These are phyloP conservation scores for Oryza glumipatula DNA, from an alignment of 176 grass and related monocot species.

Conservation along the genomic window DNA sequence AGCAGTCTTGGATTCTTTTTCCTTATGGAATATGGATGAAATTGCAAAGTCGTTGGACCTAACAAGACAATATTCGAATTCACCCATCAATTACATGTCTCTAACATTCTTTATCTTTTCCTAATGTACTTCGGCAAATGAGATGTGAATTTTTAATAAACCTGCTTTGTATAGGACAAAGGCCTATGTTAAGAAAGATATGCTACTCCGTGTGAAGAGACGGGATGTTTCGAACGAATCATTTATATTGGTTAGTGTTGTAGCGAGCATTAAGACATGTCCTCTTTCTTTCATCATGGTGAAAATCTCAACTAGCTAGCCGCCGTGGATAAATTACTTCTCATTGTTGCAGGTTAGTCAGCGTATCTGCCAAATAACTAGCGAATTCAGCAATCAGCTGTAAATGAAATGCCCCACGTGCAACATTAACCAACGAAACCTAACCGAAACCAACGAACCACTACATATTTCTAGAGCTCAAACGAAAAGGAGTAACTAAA, in stretches of 20 bases:
- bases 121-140: slow-evolving; percentile 4
- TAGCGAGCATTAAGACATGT: neutral
- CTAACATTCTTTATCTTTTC: neutral
- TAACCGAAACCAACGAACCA: slow-evolving; percentile 8
- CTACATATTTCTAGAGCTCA: neutral
- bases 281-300: neutral
- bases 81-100: neutral
- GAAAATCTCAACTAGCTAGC: neutral
- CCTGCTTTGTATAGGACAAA: neutral
- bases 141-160: slow-evolving; percentile 9
- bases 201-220: neutral
- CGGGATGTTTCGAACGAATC: neutral
- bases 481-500: slow-evolving; percentile 6
- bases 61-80: neutral
- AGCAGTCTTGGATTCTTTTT: neutral
- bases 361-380: neutral
- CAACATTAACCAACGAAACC: slow-evolving; percentile 13
- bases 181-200: slow-evolving; percentile 9
- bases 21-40: neutral
- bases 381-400: neutral
- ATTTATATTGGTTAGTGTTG: neutral
- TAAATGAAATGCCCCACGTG: neutral
- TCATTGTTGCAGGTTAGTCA: neutral
- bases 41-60: neutral
- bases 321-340: neutral